Evolutionary conservation across 805 yeast species (phyloP), one percentile per base, ranked within the genome.

Genomic region (Wickerhamiella azyma): DNA sequence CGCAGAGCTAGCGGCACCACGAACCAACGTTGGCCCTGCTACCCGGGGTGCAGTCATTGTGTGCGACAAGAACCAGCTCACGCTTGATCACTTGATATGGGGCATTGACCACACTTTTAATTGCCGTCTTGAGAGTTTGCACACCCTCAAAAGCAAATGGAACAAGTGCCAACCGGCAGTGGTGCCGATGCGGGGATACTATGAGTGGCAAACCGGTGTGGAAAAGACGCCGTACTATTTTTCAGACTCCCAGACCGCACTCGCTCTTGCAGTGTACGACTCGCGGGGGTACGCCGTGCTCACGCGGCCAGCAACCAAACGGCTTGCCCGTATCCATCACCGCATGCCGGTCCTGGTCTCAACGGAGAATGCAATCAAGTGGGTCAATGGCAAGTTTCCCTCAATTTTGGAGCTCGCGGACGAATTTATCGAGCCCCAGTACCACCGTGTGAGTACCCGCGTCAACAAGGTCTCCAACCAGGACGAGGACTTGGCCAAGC

Each of bases 181-280:
- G 1, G 75, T 85, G 0, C 89, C 94, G 0, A 71, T 83, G 35
- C 72, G 75, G 55, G 96, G 96, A 0, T 88, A 88, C 60, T 88
- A 75, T 57, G 96, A 88, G 61, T 88, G 96, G 96, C 52, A 52
- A 56, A 45, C 62, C 58, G 24, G 50, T 55, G 26, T 64, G 60
- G 37, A 65, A 9, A 80, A 76, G 56, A 59, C 60, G 0, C 96
- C 96, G 0, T 75, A 79, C 58, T 88, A 66, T 55, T 69, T 86
- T 14, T 72, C 69, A 29, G 67, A 81, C 28, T 8, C 10, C 2
- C 69, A 67, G 37, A 75, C 72, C 47, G 64, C 72, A 7, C 52
- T 86, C 37, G 60, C 85, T 18, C 88, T 94, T 1, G 85, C 82
- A 0, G 53, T 81, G 44, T 76, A 65, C 59, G 55, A 48, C 4